Conservation (phyloP, 2,329 filamentous ascomycete species). For the Scedosporium apiospermum region DNA sequence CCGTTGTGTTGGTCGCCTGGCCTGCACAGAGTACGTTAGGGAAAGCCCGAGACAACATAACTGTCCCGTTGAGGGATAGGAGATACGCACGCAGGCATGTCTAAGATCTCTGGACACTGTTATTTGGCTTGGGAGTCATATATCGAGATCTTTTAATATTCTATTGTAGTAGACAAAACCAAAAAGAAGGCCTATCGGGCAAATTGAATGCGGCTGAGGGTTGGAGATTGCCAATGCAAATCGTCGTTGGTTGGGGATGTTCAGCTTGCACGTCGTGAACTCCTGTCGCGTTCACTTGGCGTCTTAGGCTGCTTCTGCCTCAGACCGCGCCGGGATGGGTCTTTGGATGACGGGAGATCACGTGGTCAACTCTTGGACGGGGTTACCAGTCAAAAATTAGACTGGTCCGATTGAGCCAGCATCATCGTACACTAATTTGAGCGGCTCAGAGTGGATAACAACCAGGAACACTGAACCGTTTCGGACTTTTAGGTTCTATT, state of each 20-base stretch:
- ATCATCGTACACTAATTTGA: background rate
- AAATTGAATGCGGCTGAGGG: background rate
- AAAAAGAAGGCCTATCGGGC: background rate
- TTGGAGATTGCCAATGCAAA: background rate
- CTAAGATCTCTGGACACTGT: constrained; percentile 8
- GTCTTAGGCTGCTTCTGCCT: background rate
- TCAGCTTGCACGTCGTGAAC: background rate
- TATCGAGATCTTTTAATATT: background rate
- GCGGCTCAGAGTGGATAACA: too few species aligned
- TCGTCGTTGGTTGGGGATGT: background rate
- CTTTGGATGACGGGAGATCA: background rate
- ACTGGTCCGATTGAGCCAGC: background rate
- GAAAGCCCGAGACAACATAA: constrained; percentile 9
- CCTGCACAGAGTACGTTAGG: constrained; percentile 27
- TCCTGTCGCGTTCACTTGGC: background rate
- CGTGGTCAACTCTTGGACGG: background rate
- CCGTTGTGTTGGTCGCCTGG: constrained; percentile 59
- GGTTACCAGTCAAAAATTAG: too few species aligned
- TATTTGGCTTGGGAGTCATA: background rate
- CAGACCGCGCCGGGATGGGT: background rate
- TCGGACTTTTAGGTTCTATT: background rate
- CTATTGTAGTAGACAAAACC: too few species aligned
- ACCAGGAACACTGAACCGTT: background rate
- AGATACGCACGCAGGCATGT: constrained; percentile 34
- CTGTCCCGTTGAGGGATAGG: constrained; percentile 9